phyloP scores from a whole-genome alignment of 2,329 filamentous ascomycete species.

The Phaeosphaeriaceae sp. region DNA sequence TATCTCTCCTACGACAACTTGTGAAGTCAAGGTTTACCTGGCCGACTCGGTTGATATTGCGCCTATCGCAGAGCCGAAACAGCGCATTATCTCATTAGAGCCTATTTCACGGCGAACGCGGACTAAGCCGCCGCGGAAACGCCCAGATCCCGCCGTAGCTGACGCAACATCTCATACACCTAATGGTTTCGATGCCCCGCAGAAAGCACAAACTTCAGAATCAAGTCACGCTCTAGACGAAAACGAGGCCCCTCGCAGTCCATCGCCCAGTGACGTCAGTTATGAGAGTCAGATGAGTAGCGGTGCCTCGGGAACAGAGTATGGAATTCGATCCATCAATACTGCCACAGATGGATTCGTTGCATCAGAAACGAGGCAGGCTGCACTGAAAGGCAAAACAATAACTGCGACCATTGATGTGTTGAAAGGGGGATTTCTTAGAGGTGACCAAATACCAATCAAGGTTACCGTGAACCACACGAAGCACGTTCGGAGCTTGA shows the following conservation, averaged over 20 bases:
- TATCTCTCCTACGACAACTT: constrained; percentile 79
- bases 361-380: constrained; percentile 55
- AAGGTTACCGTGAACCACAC: constrained; percentile 85
- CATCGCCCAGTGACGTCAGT: constrained; percentile 56
- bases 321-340: constrained; percentile 48
- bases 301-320: constrained; percentile 54
- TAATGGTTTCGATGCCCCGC: constrained; percentile 25
- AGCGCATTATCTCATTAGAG: constrained; percentile 84
- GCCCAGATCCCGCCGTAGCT: constrained; percentile 17
- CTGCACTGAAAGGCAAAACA: constrained; percentile 69
- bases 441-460: constrained; percentile 82
- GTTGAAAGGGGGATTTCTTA: constrained; percentile 79
- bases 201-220: constrained; percentile 26
- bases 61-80: constrained; percentile 72
- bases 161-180: constrained; percentile 24
- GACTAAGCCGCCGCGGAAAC: constrained; percentile 57
- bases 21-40: constrained; percentile 80
- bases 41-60: constrained; percentile 87
- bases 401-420: constrained; percentile 88
- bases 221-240: constrained; percentile 36
- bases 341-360: constrained; percentile 53
- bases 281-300: constrained; percentile 63
- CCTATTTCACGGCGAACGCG: constrained; percentile 76
- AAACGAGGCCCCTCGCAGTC: constrained; percentile 47
- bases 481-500: constrained; percentile 86